Conservation (phyloP, 2,329 filamentous ascomycete genomes). For the Emergomyces pasteurianus region DNA sequence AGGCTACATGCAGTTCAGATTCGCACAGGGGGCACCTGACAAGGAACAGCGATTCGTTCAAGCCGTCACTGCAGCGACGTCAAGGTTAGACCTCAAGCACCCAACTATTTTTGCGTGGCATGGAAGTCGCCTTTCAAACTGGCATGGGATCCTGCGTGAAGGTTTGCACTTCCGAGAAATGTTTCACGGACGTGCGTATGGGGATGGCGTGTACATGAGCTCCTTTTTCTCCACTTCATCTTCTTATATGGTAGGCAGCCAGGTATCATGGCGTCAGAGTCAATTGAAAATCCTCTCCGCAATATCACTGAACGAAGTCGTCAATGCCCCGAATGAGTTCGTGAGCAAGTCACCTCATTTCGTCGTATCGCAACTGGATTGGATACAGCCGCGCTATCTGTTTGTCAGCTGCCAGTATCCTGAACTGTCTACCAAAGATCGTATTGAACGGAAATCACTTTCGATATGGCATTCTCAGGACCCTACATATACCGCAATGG, state of each 20-base stretch:
- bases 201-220: slow-evolving; percentile 75
- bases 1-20: slow-evolving; percentile 67
- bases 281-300: slow-evolving; percentile 46
- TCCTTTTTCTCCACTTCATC: slow-evolving; percentile 45
- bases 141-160: slow-evolving; percentile 80
- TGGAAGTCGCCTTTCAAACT: slow-evolving; percentile 63
- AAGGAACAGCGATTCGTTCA: slow-evolving; percentile 66
- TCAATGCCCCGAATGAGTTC: slow-evolving; percentile 59
- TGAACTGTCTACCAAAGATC: not conserved
- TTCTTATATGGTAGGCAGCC: slow-evolving; percentile 31
- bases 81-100: slow-evolving; percentile 32
- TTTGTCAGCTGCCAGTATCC: slow-evolving; percentile 42
- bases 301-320: slow-evolving; percentile 71
- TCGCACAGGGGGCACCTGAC: slow-evolving; percentile 78
- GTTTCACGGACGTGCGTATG: slow-evolving; percentile 56
- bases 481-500: slow-evolving; percentile 26
- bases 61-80: slow-evolving; percentile 39
- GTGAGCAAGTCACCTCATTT: slow-evolving; percentile 45
- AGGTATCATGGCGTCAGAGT: slow-evolving; percentile 53
- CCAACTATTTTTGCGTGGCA: slow-evolving; percentile 82
- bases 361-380: slow-evolving; percentile 64
- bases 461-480: slow-evolving; percentile 26
- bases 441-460: not conserved
- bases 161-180: slow-evolving; percentile 61
- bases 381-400: slow-evolving; percentile 83